phyloP scores from a whole-genome alignment of 164 flowering plant species.

The Umbilicus rupestris region DNA sequence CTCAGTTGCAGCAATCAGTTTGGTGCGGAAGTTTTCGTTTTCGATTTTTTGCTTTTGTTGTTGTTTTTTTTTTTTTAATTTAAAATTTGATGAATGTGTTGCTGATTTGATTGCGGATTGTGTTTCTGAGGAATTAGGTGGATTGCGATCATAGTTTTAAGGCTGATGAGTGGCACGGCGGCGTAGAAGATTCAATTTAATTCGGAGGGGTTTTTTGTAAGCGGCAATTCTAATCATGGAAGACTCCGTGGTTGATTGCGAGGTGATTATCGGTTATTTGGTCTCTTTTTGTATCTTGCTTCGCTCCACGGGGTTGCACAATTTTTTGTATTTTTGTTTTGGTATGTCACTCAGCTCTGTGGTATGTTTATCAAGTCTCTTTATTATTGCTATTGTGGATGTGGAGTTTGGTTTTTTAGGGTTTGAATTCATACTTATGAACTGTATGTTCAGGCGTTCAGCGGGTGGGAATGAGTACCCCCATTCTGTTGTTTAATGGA shows the following conservation, averaged over 20 bases:
- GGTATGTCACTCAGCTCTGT: no score
- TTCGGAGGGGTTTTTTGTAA: not conserved
- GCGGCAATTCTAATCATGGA: not conserved
- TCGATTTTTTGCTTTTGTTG: not conserved
- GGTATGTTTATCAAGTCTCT: no score
- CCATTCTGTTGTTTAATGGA: not conserved
- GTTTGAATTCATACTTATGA: not conserved
- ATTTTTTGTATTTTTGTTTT: not conserved
- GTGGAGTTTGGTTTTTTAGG: not conserved
- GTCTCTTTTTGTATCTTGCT: not conserved
- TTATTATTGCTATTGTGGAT: no score
- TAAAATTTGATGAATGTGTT: not conserved
- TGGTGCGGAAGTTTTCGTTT: not conserved
- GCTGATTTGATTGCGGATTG: not conserved
- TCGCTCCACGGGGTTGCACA: not conserved
- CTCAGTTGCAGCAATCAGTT: not conserved
- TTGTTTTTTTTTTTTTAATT: not conserved
- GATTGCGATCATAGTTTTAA: not conserved
- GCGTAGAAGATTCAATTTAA: not conserved
- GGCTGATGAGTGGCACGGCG: not conserved
- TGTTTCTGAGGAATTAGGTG: conserved; percentile 2
- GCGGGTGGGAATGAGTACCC: not conserved
- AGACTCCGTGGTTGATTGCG: not conserved
- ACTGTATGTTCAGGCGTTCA: not conserved
- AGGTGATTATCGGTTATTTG: not conserved